Percentiles rank a stretch among this genome's conserved stretches.
Conservation (phyloP, 345 rosid species). For the Rhizophora mangle region DNA sequence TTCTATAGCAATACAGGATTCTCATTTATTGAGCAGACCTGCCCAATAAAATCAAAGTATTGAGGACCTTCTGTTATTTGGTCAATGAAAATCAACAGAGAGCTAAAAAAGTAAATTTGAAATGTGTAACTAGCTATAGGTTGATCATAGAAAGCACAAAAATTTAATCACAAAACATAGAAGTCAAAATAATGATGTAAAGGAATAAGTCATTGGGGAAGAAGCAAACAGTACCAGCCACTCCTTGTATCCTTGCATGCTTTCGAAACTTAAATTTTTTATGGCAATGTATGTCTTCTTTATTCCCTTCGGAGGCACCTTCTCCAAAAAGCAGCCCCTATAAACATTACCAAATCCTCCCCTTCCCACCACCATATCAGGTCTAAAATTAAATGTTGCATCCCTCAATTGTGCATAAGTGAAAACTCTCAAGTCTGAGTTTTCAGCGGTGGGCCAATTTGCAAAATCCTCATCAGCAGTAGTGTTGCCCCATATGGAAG, state of each 20-base stretch:
- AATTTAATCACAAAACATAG: background rate
- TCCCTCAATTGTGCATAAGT: constrained; percentile 5
- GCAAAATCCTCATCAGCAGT: background rate
- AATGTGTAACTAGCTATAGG: too few species aligned
- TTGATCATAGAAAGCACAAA: background rate
- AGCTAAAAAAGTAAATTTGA: too few species aligned
- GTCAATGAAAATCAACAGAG: too few species aligned
- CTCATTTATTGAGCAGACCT: too few species aligned
- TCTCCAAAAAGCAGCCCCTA: constrained; percentile 8
- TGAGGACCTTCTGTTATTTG: too few species aligned
- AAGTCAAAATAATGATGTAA: too few species aligned
- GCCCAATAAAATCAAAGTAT: too few species aligned
- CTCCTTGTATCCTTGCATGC: constrained; percentile 7
- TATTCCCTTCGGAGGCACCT: background rate
- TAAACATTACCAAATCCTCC: constrained; percentile 14
- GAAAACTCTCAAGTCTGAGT: background rate
- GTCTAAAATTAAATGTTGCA: constrained; percentile 12
- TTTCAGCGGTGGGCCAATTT: too few species aligned
- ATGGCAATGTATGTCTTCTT: constrained; percentile 5
- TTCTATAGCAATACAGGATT: too few species aligned
- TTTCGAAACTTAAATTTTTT: background rate
- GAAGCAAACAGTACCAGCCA: background rate
- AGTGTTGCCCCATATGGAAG: constrained; percentile 10
- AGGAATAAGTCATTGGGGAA: too few species aligned
- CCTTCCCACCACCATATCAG: constrained; percentile 5